Percentiles rank a stretch among this genome's conserved stretches.
These are phyloP conservation scores for Clarireedia monteithiana DNA, from an alignment of 2,329 filamentous ascomycete species.

Conservation along the genomic window DNA sequence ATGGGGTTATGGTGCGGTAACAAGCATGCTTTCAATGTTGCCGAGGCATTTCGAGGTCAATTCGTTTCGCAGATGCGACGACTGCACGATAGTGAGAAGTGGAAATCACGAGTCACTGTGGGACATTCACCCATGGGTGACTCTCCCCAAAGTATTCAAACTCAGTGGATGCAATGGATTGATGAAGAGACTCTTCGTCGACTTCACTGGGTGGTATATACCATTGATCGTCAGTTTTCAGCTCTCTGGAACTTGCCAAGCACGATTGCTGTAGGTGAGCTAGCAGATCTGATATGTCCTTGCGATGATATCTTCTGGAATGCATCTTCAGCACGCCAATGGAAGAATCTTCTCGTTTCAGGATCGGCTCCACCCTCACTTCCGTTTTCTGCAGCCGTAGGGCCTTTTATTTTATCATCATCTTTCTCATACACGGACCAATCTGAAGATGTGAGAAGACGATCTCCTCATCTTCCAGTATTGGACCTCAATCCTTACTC, in stretches of 20 bases:
- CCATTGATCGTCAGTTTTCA: constrained; percentile 21
- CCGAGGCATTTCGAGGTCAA: constrained; percentile 19
- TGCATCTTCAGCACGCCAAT: constrained; percentile 18
- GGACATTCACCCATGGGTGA: neutral
- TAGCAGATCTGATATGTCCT: constrained; percentile 18
- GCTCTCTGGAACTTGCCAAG: constrained; percentile 19
- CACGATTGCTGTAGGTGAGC: constrained; percentile 19
- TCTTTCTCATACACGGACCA: neutral
- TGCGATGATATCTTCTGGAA: constrained; percentile 24
- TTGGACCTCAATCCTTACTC: constrained; percentile 21
- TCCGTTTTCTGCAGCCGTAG: constrained; percentile 18
- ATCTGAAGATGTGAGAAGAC: neutral
- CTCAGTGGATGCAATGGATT: constrained; percentile 19
- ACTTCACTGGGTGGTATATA: constrained; percentile 21
- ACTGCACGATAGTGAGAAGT: constrained; percentile 8
- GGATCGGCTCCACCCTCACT: constrained; percentile 16
- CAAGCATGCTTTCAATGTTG: constrained; percentile 20
- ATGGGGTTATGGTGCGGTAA: constrained; percentile 23
- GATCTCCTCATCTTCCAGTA: constrained; percentile 7
- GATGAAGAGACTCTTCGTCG: constrained; percentile 17
- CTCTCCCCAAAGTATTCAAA: constrained; percentile 5
- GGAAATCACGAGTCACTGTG: neutral
- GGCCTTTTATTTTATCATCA: constrained; percentile 17
- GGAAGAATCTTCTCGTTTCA: constrained; percentile 20
- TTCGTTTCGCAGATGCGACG: constrained; percentile 19